A percentile compares a stretch with the other conserved stretches of the same genome.
phyloP scores from a whole-genome alignment of 768 basidiomycete species.

The Chlorophyllum brunneum region DNA sequence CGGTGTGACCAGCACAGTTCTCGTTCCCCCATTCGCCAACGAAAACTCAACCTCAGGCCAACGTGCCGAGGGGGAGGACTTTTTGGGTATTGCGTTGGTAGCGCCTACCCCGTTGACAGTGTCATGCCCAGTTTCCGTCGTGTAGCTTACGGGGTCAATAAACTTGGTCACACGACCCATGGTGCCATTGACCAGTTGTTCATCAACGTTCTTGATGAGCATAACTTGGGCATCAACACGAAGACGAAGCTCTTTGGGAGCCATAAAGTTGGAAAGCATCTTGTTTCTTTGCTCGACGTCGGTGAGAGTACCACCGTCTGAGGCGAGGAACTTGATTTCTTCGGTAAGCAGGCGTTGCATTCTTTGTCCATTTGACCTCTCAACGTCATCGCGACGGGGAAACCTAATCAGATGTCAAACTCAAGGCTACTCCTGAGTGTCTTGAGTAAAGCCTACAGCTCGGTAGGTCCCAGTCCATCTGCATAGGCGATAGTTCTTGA shows the following conservation, averaged over 20 bases:
- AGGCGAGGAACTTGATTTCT: constrained; percentile 47
- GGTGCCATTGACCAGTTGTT: constrained; percentile 89
- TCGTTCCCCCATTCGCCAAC: constrained; percentile 50
- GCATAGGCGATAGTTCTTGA: constrained; percentile 66
- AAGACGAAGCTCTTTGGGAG: constrained; percentile 62
- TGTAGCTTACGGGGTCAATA: constrained; percentile 45
- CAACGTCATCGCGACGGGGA: constrained; percentile 89
- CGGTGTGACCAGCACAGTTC: constrained; percentile 55
- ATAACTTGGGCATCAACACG: constrained; percentile 87
- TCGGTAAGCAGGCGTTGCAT: constrained; percentile 59
- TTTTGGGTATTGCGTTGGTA: constrained; percentile 25
- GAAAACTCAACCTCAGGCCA: constrained; percentile 81
- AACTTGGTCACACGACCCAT: constrained; percentile 86
- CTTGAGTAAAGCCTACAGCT: constrained; percentile 54
- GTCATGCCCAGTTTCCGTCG: constrained; percentile 24
- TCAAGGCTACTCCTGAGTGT: background rate
- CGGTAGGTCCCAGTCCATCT: constrained; percentile 86
- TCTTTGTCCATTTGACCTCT: constrained; percentile 71
- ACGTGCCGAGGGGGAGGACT: constrained; percentile 19
- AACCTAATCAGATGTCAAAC: constrained; percentile 47
- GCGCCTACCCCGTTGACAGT: constrained; percentile 23
- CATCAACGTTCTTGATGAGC: constrained; percentile 93
- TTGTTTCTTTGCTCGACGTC: constrained; percentile 63
- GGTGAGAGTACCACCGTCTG: constrained; percentile 58
- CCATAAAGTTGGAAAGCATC: constrained; percentile 90